phyloP scores from a whole-genome alignment of 2,329 filamentous ascomycete genomes.

The Colletotrichum destructivum region DNA sequence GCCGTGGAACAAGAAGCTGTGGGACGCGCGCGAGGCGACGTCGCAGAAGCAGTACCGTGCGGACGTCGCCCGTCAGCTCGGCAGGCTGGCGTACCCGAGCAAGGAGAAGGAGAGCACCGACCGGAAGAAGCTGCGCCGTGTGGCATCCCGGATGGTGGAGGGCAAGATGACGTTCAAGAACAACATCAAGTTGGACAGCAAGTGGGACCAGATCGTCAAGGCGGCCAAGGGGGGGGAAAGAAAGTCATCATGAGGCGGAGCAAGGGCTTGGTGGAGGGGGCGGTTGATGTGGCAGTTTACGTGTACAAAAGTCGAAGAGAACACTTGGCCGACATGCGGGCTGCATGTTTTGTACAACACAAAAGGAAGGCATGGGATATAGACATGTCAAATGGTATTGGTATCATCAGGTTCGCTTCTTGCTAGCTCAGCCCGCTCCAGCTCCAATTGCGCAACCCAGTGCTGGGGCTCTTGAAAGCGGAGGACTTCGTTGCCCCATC shows the following conservation, averaged over 20 bases:
- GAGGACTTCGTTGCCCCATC: slow-evolving; percentile 82
- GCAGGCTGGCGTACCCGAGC: slow-evolving; percentile 55
- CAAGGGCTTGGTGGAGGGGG: not conserved
- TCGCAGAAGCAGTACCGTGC: slow-evolving; percentile 59
- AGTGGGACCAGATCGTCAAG: slow-evolving; percentile 50
- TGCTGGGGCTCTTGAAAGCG: slow-evolving; percentile 75
- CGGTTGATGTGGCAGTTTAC: not conserved
- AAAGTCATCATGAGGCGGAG: slow-evolving; percentile 40
- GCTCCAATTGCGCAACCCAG: slow-evolving; percentile 55
- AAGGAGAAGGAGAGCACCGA: slow-evolving; percentile 58
- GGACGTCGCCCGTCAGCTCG: slow-evolving; percentile 51
- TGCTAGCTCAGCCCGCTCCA: not conserved
- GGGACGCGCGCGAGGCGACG: slow-evolving; percentile 64
- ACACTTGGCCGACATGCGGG: slow-evolving; percentile 29
- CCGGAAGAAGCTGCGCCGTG: slow-evolving; percentile 55
- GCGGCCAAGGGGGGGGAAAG: slow-evolving; percentile 44
- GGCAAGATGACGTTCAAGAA: slow-evolving; percentile 68
- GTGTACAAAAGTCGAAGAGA: slow-evolving; percentile 34
- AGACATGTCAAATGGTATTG: slow-evolving; percentile 38
- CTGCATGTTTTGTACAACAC: slow-evolving; percentile 44
- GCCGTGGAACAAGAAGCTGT: slow-evolving; percentile 76
- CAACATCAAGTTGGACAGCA: slow-evolving; percentile 45
- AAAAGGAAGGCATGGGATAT: slow-evolving; percentile 43
- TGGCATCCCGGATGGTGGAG: slow-evolving; percentile 74
- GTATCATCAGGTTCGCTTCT: slow-evolving; percentile 17